phyloP scores from a whole-genome alignment of 208 protist genomes.

The Wallacemonas rigidus region DNA sequence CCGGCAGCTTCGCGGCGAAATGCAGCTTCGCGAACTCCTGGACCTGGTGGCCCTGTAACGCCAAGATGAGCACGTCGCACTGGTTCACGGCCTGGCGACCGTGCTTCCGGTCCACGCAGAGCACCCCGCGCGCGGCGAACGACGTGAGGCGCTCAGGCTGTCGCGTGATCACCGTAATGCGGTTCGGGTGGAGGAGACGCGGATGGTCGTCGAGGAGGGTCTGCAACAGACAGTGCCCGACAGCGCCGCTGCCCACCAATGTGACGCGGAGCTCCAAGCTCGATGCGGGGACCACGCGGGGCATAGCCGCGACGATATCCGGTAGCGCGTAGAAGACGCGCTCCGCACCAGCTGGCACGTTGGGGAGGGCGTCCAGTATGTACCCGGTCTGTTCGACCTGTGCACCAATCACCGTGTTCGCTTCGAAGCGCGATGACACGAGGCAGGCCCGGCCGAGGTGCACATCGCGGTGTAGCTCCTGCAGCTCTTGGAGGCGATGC shows the following conservation, averaged over 20 bases:
- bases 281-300: conserved; percentile 29
- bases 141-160: conserved; percentile 49
- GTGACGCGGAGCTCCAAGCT: conserved; percentile 54
- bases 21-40: conserved; percentile 49
- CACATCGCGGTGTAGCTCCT: conserved; percentile 24
- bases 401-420: background rate
- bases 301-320: conserved; percentile 13
- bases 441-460: background rate
- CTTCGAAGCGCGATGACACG: background rate
- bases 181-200: conserved; percentile 62
- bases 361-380: background rate
- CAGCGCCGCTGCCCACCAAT: conserved; percentile 66
- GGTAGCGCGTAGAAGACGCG: conserved; percentile 1
- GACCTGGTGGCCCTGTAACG: conserved; percentile 64
- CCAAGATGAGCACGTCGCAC: conserved; percentile 68
- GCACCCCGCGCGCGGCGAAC: conserved; percentile 55
- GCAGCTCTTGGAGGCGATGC: conserved; percentile 33
- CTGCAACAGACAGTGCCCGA: conserved; percentile 41
- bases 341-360: conserved; percentile 8
- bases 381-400: background rate
- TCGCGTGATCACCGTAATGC: conserved; percentile 78
- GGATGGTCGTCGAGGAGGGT: conserved; percentile 16
- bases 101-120: conserved; percentile 45
- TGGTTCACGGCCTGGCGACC: conserved; percentile 37
- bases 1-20: conserved; percentile 20